A percentile compares a stretch with the other conserved stretches of the same genome.
These are phyloP conservation scores for Aspergillus biplanus DNA, from an alignment of 495 filamentous ascomycete species.

Conservation along the genomic window DNA sequence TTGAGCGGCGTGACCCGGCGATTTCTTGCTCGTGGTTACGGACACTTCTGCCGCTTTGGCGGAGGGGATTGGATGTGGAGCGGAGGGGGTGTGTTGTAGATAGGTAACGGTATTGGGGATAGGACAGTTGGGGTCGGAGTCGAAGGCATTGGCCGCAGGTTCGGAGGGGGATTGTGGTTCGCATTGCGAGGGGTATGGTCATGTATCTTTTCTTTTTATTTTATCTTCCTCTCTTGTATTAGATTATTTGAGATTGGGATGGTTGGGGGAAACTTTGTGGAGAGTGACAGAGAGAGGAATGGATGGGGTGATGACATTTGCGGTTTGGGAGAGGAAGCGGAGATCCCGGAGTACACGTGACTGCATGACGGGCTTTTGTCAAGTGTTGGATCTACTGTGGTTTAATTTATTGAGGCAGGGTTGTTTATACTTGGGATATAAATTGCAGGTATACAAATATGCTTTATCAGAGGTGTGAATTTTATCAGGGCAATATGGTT, in stretches of 20 bases:
- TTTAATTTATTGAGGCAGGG: too few species aligned
- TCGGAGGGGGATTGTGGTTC: constrained; percentile 35
- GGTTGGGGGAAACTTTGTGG: not conserved
- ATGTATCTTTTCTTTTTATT: not conserved
- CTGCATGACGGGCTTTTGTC: constrained; percentile 10
- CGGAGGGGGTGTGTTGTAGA: constrained; percentile 35
- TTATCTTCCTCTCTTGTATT: not conserved
- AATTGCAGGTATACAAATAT: too few species aligned
- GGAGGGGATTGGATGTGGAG: constrained; percentile 26
- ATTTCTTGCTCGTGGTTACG: constrained; percentile 26
- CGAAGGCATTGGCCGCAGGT: constrained; percentile 38
- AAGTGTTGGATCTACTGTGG: constrained; percentile 16
- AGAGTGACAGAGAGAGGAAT: constrained; percentile 11
- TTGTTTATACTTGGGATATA: too few species aligned
- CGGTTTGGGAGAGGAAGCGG: not conserved
- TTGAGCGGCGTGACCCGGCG: constrained; percentile 36
- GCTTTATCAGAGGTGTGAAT: too few species aligned
- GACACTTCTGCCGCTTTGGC: constrained; percentile 28
- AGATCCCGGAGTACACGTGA: not conserved
- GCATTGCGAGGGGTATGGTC: constrained; percentile 12
- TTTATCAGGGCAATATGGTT: too few species aligned
- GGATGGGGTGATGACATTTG: not conserved
- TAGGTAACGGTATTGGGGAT: constrained; percentile 27
- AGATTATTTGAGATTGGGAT: not conserved
- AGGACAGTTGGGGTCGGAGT: constrained; percentile 27